A percentile compares a stretch with the other conserved stretches of the same genome.
These are phyloP conservation scores for Diaporthe aspalathi DNA, from an alignment of 2,329 filamentous ascomycete species.

Conservation along the genomic window DNA sequence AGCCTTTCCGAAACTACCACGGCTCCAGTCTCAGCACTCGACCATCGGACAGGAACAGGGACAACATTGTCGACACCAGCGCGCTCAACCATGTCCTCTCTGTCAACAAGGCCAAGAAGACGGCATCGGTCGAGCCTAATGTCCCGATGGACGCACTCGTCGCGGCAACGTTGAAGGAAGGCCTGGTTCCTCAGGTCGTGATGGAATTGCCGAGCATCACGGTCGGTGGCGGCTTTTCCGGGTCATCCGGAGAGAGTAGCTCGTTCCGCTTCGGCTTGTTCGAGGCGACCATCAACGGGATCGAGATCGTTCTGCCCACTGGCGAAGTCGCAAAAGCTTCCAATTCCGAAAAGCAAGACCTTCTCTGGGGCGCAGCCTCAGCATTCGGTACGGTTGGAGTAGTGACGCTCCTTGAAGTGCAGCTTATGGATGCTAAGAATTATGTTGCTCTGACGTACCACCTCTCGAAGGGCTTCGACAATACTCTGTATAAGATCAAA, in stretches of 20 bases:
- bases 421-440: slow-evolving; percentile 62
- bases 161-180: slow-evolving; percentile 63
- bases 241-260: slow-evolving; percentile 74
- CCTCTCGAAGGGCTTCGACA: slow-evolving; percentile 53
- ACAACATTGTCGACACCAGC: slow-evolving; percentile 75
- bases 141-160: slow-evolving; percentile 75
- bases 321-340: slow-evolving; percentile 65
- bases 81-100: slow-evolving; percentile 70
- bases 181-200: slow-evolving; percentile 72
- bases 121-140: slow-evolving; percentile 74
- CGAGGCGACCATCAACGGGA: slow-evolving; percentile 69
- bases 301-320: slow-evolving; percentile 72
- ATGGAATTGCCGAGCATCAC: slow-evolving; percentile 81
- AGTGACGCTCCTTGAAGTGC: slow-evolving; percentile 68
- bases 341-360: slow-evolving; percentile 58
- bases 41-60: slow-evolving; percentile 58
- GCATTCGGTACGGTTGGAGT: slow-evolving; percentile 71
- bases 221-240: slow-evolving; percentile 73
- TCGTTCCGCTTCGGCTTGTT: slow-evolving; percentile 76
- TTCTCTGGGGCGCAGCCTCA: slow-evolving; percentile 70
- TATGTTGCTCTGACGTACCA: slow-evolving; percentile 69
- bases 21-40: slow-evolving; percentile 83
- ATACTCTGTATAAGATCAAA: slow-evolving; percentile 57
- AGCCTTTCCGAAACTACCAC: slow-evolving; percentile 80
- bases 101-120: slow-evolving; percentile 64